Conservation (phyloP, 805 yeast species). For the Diddensiella caesifluorescens region DNA sequence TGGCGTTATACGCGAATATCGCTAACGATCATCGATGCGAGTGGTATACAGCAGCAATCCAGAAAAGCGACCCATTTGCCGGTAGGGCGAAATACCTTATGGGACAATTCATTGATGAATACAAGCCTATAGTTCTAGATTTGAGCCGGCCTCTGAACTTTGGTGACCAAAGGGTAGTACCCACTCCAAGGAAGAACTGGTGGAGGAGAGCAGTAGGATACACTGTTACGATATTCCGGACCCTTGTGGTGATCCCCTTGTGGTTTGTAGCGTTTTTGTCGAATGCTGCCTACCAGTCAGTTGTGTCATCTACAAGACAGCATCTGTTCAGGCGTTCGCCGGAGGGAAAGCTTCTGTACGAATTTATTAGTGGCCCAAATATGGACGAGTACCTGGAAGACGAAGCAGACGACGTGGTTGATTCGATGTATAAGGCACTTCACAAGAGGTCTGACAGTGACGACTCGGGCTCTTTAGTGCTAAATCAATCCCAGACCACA, state of each 20-base stretch:
- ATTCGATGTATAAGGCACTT: conserved; percentile 29
- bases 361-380: conserved; percentile 6
- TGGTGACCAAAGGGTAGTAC: neutral
- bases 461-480: conserved; percentile 3
- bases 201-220: conserved; percentile 31
- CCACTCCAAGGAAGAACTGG: neutral
- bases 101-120: conserved; percentile 41
- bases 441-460: conserved; percentile 7
- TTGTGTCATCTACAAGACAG: conserved; percentile 38
- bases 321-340: conserved; percentile 9
- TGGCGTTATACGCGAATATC: conserved; percentile 65
- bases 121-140: conserved; percentile 40
- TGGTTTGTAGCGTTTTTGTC: conserved; percentile 57
- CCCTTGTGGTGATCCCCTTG: conserved; percentile 53
- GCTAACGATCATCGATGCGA: conserved; percentile 76
- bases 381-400: conserved; percentile 46
- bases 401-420: conserved; percentile 60
- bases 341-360: conserved; percentile 8
- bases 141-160: conserved; percentile 7
- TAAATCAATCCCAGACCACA: conserved; percentile 36
- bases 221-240: conserved; percentile 41
- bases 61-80: conserved; percentile 27
- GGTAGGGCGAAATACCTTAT: conserved; percentile 8
- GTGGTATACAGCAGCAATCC: conserved; percentile 78
- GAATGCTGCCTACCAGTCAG: conserved; percentile 38